Evolutionary conservation across 371 early-diverging fungal species (phyloP).

Genomic region (Syncephalastrum sp.): DNA sequence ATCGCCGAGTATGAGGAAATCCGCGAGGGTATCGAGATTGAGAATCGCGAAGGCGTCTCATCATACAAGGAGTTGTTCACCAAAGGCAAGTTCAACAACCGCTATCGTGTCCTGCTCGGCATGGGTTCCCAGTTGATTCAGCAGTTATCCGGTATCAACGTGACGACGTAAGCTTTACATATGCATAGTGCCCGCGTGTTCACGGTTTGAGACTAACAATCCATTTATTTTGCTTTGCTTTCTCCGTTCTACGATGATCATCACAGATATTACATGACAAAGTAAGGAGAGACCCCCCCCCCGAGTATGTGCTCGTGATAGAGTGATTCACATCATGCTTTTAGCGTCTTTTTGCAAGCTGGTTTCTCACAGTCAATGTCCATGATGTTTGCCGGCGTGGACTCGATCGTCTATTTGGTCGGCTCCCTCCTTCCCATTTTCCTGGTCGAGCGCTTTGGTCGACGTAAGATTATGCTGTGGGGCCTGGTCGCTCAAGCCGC

Average conservation of each 20-base stretch:
- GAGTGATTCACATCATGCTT: too few species aligned
- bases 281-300: not conserved
- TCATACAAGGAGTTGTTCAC: slow-evolving; percentile 36
- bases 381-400: slow-evolving; percentile 38
- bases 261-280: not conserved
- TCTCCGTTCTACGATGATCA: not conserved
- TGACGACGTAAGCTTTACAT: slow-evolving; percentile 6
- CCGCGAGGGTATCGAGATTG: slow-evolving; percentile 32
- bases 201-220: not conserved
- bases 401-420: slow-evolving; percentile 37
- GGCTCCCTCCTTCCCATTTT: slow-evolving; percentile 35
- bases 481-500: slow-evolving; percentile 23
- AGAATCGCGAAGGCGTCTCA: slow-evolving; percentile 32
- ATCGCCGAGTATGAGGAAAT: slow-evolving; percentile 37
- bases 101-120: slow-evolving; percentile 35
- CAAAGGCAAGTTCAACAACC: slow-evolving; percentile 39
- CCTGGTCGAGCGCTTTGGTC: slow-evolving; percentile 24
- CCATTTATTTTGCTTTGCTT: too few species aligned
- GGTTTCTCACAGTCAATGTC: slow-evolving; percentile 25
- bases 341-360: slow-evolving; percentile 34
- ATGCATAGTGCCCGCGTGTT: not conserved
- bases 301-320: too few species aligned
- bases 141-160: slow-evolving; percentile 40
- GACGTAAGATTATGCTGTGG: slow-evolving; percentile 24
- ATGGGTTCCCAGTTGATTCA: slow-evolving; percentile 40